These are phyloP conservation scores for Clavaria fumosa DNA, from an alignment of 768 basidiomycete species.

Conservation along the genomic window DNA sequence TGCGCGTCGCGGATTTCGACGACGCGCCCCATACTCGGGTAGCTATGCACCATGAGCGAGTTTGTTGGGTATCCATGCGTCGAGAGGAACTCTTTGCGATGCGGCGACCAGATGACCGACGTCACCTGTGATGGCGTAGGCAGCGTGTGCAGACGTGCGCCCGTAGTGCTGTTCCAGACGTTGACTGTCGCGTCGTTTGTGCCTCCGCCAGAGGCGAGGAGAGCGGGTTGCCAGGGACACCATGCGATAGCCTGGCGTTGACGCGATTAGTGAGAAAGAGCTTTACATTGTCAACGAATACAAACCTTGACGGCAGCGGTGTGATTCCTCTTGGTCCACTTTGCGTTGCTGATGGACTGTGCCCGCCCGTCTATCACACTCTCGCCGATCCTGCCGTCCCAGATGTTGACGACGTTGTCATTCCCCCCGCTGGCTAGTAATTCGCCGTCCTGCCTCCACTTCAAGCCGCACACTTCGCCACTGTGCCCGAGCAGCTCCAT, in stretches of 20 bases:
- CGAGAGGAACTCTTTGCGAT: constrained; percentile 78
- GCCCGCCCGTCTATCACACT: constrained; percentile 33
- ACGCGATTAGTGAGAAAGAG: neutral
- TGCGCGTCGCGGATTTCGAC: constrained; percentile 85
- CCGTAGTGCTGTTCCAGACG: constrained; percentile 85
- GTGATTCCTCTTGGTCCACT: constrained; percentile 87
- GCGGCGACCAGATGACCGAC: constrained; percentile 73
- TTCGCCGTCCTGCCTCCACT: constrained; percentile 80
- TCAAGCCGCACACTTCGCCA: constrained; percentile 86
- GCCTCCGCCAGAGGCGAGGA: constrained; percentile 89
- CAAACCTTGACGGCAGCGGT: constrained; percentile 69
- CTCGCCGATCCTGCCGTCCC: constrained; percentile 73
- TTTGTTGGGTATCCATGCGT: constrained; percentile 94
- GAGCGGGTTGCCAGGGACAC: constrained; percentile 90
- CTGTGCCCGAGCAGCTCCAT: constrained; percentile 82
- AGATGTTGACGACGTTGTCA: constrained; percentile 95
- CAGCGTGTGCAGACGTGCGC: constrained; percentile 77
- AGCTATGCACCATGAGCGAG: constrained; percentile 65
- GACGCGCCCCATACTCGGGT: constrained; percentile 72
- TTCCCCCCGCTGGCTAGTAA: constrained; percentile 91
- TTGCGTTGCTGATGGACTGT: constrained; percentile 30
- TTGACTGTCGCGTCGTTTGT: constrained; percentile 87
- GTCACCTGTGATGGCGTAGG: constrained; percentile 87
- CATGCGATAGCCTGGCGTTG: constrained; percentile 70
- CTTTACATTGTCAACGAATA: neutral